phyloP scores from a whole-genome alignment of 2,329 filamentous ascomycete species.

The Triangularia setosa region DNA sequence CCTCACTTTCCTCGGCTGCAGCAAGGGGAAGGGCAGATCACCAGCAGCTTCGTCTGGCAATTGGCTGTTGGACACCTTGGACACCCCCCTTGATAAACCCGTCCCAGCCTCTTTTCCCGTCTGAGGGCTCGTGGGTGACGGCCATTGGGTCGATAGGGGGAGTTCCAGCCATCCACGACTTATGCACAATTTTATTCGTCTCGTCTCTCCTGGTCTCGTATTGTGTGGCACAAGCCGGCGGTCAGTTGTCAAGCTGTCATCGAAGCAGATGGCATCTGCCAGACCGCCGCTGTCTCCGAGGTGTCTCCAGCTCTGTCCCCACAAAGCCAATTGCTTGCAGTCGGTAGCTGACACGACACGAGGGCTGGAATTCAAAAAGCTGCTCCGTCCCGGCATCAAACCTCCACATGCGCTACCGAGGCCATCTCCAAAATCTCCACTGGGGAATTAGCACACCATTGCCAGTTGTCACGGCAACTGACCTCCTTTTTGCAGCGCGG shows the following conservation, averaged over 20 bases:
- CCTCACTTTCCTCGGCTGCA: slow-evolving; percentile 21
- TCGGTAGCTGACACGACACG: background rate
- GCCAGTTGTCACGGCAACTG: slow-evolving; percentile 26
- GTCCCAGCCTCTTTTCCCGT: slow-evolving; percentile 24
- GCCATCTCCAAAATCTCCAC: slow-evolving; percentile 15
- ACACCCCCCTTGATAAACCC: slow-evolving; percentile 3
- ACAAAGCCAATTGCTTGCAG: background rate
- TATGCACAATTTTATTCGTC: background rate
- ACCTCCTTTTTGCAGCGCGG: background rate
- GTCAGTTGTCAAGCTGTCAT: background rate
- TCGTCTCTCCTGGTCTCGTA: background rate
- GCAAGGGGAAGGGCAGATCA: slow-evolving; percentile 22
- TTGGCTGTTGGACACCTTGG: slow-evolving; percentile 18
- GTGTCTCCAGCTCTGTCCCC: background rate
- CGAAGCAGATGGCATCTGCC: background rate
- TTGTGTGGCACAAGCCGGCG: background rate
- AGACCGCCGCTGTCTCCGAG: background rate
- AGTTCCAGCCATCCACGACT: slow-evolving; percentile 10
- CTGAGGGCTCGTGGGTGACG: slow-evolving; percentile 25
- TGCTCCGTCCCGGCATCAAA: background rate
- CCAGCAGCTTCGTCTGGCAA: slow-evolving; percentile 15
- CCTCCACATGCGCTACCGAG: slow-evolving; percentile 12
- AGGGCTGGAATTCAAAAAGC: background rate
- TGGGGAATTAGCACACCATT: slow-evolving; percentile 12
- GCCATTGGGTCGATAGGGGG: slow-evolving; percentile 25